Evolutionary conservation across 352 stramenopile species (phyloP), one percentile per base, ranked within the genome.

Genomic region (Achlya hypogyna): DNA sequence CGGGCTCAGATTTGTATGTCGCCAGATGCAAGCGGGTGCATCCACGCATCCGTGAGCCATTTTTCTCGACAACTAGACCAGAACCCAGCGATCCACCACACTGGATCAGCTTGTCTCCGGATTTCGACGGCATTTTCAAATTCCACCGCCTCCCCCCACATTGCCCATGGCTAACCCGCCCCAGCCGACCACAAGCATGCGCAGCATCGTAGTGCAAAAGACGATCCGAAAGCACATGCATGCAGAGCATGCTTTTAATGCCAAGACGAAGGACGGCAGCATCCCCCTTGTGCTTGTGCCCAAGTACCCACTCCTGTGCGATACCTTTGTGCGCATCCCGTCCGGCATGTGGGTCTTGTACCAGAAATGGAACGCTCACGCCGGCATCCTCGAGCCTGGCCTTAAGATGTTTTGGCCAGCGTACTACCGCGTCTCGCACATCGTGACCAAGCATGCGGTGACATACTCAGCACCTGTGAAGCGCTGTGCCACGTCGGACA

Each of bases 401-500:
- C 75, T 94, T 45, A 88, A 89, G 63, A 72, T 87, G 53, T 79
- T 91, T 42, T 95, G 84, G 84, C 73, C 86, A 9, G 65, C 76
- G 35, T 93, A 82, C 82, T 78, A 89, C 65, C 78, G 86, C 69
- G 79, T 95, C 58, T 93, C 84, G 31, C 86, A 95, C 72, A 89
- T 95, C 29, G 83, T 95, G 12, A 93, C 86, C 42, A 89, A 91
- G 72, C 84, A 92, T 52, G 84, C 84, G 0, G 84, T 95, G 40
- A 86, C 84, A 20, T 95, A 91, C 69, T 85, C 78, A 34, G 89
- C 87, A 51, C 77, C 77, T 0, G 81, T 91, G 47, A 77, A 72
- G 20, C 81, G 78, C 51, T 93, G 84, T 54, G 82, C 84, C 9
- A 95, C 86, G 9, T 78, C 74, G 9, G 85, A 95, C 71, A 95